phyloP scores from a whole-genome alignment of 257 asterid genomes.

The Avicennia marina region DNA sequence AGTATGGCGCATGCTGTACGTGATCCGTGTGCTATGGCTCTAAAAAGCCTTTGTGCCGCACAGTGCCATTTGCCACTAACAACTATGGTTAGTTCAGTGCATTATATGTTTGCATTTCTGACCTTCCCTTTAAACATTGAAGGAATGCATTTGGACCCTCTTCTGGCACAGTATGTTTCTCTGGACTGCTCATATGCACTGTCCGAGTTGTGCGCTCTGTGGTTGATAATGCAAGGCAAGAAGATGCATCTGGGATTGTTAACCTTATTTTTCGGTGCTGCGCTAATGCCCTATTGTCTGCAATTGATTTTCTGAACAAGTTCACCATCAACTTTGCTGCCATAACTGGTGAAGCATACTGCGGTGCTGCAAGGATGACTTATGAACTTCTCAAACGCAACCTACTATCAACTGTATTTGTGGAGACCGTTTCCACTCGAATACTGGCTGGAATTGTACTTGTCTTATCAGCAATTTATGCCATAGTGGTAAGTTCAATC shows the following conservation, averaged over 20 bases:
- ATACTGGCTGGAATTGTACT: slow-evolving; percentile 72
- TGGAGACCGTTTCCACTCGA: slow-evolving; percentile 92
- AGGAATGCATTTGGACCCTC: slow-evolving; percentile 94
- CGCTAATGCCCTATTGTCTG: slow-evolving; percentile 58
- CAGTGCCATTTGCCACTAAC: no score
- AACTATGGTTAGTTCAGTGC: no score
- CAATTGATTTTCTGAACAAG: slow-evolving; percentile 85
- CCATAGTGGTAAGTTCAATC: slow-evolving; percentile 60
- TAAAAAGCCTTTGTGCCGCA: no score
- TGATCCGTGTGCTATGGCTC: no score
- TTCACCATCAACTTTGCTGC: slow-evolving; percentile 90
- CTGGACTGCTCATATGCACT: slow-evolving; percentile 56
- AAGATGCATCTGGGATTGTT: slow-evolving; percentile 71
- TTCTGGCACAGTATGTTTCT: slow-evolving; percentile 87
- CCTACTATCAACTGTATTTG: slow-evolving; percentile 84
- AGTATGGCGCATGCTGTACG: no score
- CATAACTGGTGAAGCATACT: slow-evolving; percentile 93
- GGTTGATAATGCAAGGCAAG: slow-evolving; percentile 89
- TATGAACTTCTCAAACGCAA: slow-evolving; percentile 91
- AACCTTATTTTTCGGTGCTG: slow-evolving; percentile 73
- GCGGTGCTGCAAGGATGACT: slow-evolving; percentile 83
- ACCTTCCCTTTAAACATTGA: slow-evolving; percentile 19
- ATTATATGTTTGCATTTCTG: slow-evolving; percentile 9
- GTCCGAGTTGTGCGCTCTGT: slow-evolving; percentile 73
- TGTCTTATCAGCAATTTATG: slow-evolving; percentile 78